Percentiles rank a stretch among this genome's conserved stretches.
Conservation (phyloP, 2,329 filamentous ascomycete genomes). For the Penicillium sumatraense region DNA sequence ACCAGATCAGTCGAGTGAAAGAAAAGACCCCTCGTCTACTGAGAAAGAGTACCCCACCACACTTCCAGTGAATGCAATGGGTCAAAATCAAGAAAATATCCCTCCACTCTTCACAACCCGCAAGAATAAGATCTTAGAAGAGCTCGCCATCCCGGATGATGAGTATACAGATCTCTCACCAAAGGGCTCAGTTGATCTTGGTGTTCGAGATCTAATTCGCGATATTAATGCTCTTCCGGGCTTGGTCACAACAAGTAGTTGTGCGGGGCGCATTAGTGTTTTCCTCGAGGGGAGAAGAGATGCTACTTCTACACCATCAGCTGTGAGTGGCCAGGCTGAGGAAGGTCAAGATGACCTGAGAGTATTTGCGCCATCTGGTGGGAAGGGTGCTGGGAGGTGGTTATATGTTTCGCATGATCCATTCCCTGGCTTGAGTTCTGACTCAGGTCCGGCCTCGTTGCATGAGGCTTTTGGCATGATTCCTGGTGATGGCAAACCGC, state of each 20-base stretch:
- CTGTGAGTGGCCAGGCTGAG: conserved; percentile 10
- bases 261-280: conserved; percentile 82
- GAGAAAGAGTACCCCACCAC: background rate
- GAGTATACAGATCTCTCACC: conserved; percentile 84
- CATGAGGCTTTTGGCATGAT: conserved; percentile 51
- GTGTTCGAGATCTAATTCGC: conserved; percentile 75
- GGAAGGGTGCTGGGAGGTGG: conserved; percentile 86
- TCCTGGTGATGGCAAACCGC: conserved; percentile 34
- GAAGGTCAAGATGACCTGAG: conserved; percentile 20
- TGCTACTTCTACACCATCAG: conserved; percentile 15
- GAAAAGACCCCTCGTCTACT: background rate
- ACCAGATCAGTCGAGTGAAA: background rate
- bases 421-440: conserved; percentile 44
- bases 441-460: conserved; percentile 36
- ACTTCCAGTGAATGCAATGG: background rate
- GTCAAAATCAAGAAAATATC: conserved; percentile 11
- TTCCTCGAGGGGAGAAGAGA: conserved; percentile 78
- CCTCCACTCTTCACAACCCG: conserved; percentile 57
- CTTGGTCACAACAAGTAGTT: conserved; percentile 90
- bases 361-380: conserved; percentile 68
- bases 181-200: conserved; percentile 83
- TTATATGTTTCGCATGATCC: conserved; percentile 86
- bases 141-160: conserved; percentile 69
- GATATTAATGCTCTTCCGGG: conserved; percentile 76
- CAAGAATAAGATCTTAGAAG: conserved; percentile 74